Evolutionary conservation across 2,329 filamentous ascomycete species (phyloP).

Genomic region (Diaporthe sp.): DNA sequence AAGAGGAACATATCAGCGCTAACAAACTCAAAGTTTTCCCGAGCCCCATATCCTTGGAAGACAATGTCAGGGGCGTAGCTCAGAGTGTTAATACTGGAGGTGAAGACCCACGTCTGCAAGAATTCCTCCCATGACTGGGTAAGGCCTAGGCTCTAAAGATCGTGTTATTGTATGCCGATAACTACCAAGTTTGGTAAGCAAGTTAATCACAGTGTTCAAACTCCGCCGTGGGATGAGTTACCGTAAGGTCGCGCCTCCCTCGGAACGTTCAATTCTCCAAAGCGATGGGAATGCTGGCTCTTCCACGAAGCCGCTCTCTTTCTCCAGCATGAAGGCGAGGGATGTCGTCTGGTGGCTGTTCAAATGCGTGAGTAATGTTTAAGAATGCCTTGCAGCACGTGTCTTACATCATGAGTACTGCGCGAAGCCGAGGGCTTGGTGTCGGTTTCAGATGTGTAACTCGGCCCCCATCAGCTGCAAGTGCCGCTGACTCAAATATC

Average conservation of each 20-base stretch:
- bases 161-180: neutral
- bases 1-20: constrained; percentile 13
- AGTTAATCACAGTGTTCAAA: neutral
- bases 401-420: neutral
- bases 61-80: neutral
- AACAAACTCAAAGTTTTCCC: constrained; percentile 23
- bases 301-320: constrained; percentile 6
- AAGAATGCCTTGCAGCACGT: no score
- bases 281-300: neutral
- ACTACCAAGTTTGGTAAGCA: neutral
- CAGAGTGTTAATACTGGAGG: neutral
- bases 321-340: constrained; percentile 22
- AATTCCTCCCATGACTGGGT: neutral
- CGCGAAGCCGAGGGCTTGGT: neutral
- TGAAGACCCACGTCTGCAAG: neutral
- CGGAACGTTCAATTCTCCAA: neutral
- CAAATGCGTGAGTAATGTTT: neutral
- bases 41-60: constrained; percentile 3
- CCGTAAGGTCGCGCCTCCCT: neutral
- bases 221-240: neutral
- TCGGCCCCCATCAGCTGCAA: neutral
- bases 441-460: no score
- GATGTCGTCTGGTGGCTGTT: neutral
- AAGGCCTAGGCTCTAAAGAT: neutral
- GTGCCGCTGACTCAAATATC: neutral